These are phyloP conservation scores for Cordyceps farinosa DNA, from an alignment of 2,329 filamentous ascomycete species.

Conservation along the genomic window DNA sequence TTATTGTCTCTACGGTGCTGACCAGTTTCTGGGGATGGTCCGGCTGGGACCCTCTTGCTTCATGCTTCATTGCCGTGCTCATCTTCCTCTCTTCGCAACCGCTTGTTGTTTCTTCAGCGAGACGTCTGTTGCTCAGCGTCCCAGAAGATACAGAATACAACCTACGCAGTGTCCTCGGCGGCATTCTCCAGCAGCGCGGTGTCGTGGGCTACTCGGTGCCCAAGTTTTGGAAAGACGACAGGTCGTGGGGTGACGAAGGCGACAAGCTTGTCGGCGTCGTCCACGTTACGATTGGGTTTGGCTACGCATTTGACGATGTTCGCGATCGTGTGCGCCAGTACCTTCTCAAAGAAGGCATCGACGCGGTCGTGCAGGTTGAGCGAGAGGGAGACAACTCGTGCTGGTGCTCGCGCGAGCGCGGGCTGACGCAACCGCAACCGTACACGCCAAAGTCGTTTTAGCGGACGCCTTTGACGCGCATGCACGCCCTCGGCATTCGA, in stretches of 20 bases:
- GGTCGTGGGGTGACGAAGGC: conserved; percentile 39
- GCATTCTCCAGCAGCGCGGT: conserved; percentile 75
- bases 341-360: conserved; percentile 66
- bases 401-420: conserved; percentile 48
- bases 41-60: conserved; percentile 91
- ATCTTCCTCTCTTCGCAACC: conserved; percentile 92
- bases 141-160: conserved; percentile 84
- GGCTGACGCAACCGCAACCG: conserved; percentile 30
- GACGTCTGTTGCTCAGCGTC: conserved; percentile 77
- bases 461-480: conserved; percentile 16
- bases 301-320: conserved; percentile 77
- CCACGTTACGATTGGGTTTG: conserved; percentile 73
- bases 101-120: conserved; percentile 79
- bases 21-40: conserved; percentile 88
- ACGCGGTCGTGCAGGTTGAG: conserved; percentile 85
- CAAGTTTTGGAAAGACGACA: conserved; percentile 88
- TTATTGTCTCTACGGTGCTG: conserved; percentile 85
- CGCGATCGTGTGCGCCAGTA: conserved; percentile 72
- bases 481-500: not conserved
- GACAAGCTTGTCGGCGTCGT: conserved; percentile 74
- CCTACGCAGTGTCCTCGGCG: conserved; percentile 79
- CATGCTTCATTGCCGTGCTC: conserved; percentile 85
- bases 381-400: conserved; percentile 68
- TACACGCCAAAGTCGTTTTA: conserved; percentile 35
- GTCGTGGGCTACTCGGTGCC: conserved; percentile 83